Evolutionary conservation across 2,329 filamentous ascomycete genomes (phyloP), one percentile per base, ranked within the genome.

Genomic region (Zymoseptoria pseudotritici): DNA sequence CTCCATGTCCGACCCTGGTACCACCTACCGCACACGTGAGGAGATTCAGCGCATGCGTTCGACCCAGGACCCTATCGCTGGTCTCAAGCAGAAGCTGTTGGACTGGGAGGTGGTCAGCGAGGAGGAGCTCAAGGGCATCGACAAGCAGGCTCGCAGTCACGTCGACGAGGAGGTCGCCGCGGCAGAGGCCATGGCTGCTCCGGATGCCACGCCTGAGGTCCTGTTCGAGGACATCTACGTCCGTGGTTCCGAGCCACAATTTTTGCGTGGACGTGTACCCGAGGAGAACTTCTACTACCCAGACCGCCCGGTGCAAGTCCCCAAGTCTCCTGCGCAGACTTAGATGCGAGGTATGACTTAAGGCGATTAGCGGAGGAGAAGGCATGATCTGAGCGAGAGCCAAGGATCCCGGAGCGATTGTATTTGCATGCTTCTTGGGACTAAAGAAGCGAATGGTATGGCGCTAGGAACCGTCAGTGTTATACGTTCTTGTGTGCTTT

Each of bases 1-100:
- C 87, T 97, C 91, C 80, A 99, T 99, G 94, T 97, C 93, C 74
- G 94, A 99, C 78, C 94, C 94, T 61, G 94, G 94, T 77, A 99
- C 94, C 77, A 97, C 94, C 72, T 99, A 99, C 88, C 89, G 79
- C 76, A 97, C 93, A 70, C 91, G 94, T 79, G 94, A 99, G 83
- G 94, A 99, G 82, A 96, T 99, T 74, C 93, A 97, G 83, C 92
- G 93, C 78, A 99, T 99, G 94, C 90, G 94, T 73, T 95, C 89
- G 71, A 99, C 94, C 80, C 90, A 97, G 80, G 94, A 99, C 80
- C 91, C 94, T 69, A 99, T 99, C 74, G 91, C 92, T 72, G 94
- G 94, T 62, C 86, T 99, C 70, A 97, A 97, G 87, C 89, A 94
- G 82, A 96, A 96, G 83, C 88, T 99, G 67, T 81, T 99, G 61